A percentile compares a stretch with the other conserved stretches of the same genome.
These are phyloP conservation scores for Didymella sp. DNA, from an alignment of 2,329 filamentous ascomycete genomes.

Conservation along the genomic window DNA sequence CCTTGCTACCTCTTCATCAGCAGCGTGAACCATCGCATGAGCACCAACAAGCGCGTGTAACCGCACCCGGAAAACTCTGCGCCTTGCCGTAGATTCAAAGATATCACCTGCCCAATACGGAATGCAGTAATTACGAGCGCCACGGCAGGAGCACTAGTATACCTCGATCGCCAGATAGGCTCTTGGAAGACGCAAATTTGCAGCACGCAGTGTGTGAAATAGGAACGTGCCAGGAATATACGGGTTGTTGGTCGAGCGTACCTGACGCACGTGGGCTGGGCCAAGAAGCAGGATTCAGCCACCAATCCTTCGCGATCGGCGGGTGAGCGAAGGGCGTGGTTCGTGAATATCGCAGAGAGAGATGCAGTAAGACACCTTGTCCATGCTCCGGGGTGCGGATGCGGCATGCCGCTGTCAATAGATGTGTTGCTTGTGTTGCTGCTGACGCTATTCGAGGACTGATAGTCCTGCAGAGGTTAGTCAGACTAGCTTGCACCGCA, in stretches of 20 bases:
- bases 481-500: not conserved
- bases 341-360: constrained; percentile 14
- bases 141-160: constrained; percentile 8
- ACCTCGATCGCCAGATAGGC: constrained; percentile 6
- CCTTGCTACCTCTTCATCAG: not conserved
- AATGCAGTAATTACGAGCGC: not conserved
- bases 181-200: constrained; percentile 9
- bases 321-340: not conserved
- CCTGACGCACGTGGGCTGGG: constrained; percentile 17
- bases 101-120: constrained; percentile 17
- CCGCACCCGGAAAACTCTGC: constrained; percentile 18
- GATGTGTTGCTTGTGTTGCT: not conserved
- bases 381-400: not conserved
- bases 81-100: not conserved
- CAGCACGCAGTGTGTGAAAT: not conserved
- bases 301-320: constrained; percentile 6
- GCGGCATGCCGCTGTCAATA: not conserved
- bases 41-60: constrained; percentile 14
- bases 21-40: not conserved
- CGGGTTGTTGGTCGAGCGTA: constrained; percentile 2
- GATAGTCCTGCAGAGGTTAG: not conserved
- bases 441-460: not conserved
- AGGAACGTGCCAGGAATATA: not conserved
- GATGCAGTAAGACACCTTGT: not conserved
- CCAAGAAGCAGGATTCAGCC: constrained; percentile 19